phyloP scores from a whole-genome alignment of 805 yeast genomes.

The Starmerella potacharoeniae region DNA sequence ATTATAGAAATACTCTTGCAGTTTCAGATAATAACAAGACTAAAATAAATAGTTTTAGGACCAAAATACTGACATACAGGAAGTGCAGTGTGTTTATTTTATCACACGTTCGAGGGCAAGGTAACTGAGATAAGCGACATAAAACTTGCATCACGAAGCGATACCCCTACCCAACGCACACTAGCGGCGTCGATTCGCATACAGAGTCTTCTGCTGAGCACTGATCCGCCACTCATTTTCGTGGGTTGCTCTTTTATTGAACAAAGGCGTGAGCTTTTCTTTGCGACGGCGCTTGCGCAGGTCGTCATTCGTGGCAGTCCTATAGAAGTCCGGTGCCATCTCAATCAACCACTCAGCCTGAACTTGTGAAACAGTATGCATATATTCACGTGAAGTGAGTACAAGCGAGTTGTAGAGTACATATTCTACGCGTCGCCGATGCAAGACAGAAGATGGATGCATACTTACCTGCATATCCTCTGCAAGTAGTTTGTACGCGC shows the following conservation, averaged over 20 bases:
- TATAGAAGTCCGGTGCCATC: conserved; percentile 64
- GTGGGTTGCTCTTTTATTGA: conserved; percentile 45
- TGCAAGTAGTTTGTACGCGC: conserved; percentile 28
- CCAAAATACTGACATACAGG: too few species aligned
- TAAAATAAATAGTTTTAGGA: too few species aligned
- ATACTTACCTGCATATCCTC: conserved; percentile 44
- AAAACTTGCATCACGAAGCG: background rate
- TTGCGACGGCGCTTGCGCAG: conserved; percentile 37
- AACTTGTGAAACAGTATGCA: conserved; percentile 63
- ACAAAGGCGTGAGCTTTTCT: conserved; percentile 64
- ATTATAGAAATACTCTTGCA: too few species aligned
- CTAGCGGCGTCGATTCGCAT: background rate
- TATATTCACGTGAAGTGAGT: conserved; percentile 74
- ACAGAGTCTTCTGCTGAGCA: conserved; percentile 23
- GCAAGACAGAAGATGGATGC: conserved; percentile 77
- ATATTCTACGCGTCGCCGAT: conserved; percentile 57
- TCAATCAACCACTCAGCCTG: conserved; percentile 64
- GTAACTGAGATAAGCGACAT: background rate
- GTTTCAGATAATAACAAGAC: background rate
- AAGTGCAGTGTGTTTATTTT: background rate
- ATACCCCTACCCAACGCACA: background rate
- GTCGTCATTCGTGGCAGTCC: background rate
- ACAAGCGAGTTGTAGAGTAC: conserved; percentile 76
- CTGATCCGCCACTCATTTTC: conserved; percentile 72
- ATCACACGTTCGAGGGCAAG: background rate